Evolutionary conservation across 1,284 basidiomycete genomes (phyloP).

Genomic region (Trichosporon asahii): DNA sequence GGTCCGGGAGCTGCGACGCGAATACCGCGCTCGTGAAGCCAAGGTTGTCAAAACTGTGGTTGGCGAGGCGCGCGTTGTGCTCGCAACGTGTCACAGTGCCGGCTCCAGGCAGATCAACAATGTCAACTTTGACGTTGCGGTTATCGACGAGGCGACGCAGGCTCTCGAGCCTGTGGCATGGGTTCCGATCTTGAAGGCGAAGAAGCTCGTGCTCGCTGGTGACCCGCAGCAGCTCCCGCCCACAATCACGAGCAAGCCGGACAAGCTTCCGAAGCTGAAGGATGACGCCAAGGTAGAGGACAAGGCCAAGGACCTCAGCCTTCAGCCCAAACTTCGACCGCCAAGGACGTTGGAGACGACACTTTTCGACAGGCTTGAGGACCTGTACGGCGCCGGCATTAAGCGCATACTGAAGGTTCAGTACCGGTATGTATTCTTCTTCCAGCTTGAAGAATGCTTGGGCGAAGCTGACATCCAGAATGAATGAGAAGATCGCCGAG

Average conservation of each 20-base stretch:
- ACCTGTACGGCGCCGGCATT: slow-evolving; percentile 75
- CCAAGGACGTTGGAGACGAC: slow-evolving; percentile 80
- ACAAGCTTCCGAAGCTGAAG: slow-evolving; percentile 22
- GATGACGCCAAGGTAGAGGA: not conserved
- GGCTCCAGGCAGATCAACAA: slow-evolving; percentile 74
- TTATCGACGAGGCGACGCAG: slow-evolving; percentile 96
- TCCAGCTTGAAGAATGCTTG: not conserved
- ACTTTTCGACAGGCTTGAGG: slow-evolving; percentile 84
- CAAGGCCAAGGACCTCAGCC: not conserved
- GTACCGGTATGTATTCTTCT: slow-evolving; percentile 63
- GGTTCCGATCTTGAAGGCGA: slow-evolving; percentile 83
- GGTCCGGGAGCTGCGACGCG: slow-evolving; percentile 81
- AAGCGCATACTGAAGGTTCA: slow-evolving; percentile 84
- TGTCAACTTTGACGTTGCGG: slow-evolving; percentile 79
- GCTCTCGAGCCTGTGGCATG: slow-evolving; percentile 95
- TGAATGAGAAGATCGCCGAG: slow-evolving; percentile 79
- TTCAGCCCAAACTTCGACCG: slow-evolving; percentile 55
- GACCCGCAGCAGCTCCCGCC: slow-evolving; percentile 91
- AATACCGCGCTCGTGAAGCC: slow-evolving; percentile 85
- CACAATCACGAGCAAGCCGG: slow-evolving; percentile 67
- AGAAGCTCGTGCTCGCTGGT: slow-evolving; percentile 82
- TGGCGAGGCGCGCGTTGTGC: slow-evolving; percentile 72
- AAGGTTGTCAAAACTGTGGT: slow-evolving; percentile 77
- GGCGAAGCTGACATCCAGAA: slow-evolving; percentile 55
- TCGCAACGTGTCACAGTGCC: slow-evolving; percentile 89